These are phyloP conservation scores for Pulveroboletus sp. DNA, from an alignment of 1,284 basidiomycete species.

Conservation along the genomic window DNA sequence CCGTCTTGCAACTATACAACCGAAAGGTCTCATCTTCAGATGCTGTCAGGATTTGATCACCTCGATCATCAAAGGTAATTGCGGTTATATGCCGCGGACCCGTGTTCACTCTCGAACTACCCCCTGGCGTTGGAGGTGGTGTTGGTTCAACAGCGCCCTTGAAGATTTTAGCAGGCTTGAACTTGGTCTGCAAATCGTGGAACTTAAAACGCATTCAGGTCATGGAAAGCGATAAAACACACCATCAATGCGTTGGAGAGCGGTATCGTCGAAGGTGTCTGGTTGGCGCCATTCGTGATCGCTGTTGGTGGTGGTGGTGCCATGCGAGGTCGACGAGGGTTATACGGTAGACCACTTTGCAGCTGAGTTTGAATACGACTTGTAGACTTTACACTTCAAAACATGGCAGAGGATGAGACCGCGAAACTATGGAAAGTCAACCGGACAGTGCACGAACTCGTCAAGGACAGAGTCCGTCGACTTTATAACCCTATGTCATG, in stretches of 20 bases:
- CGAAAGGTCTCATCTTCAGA: slow-evolving; percentile 94
- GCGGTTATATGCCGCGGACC: slow-evolving; percentile 79
- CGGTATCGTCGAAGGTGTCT: slow-evolving; percentile 37
- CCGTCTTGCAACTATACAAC: slow-evolving; percentile 84
- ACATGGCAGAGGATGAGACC: slow-evolving; percentile 73
- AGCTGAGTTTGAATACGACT: slow-evolving; percentile 38
- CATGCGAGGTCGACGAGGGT: slow-evolving; percentile 19
- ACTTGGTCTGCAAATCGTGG: slow-evolving; percentile 50
- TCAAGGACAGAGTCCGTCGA: slow-evolving; percentile 80
- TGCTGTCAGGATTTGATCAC: slow-evolving; percentile 84
- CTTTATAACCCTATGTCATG: slow-evolving; percentile 4
- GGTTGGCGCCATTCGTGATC: slow-evolving; percentile 39
- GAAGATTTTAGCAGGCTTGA: slow-evolving; percentile 91
- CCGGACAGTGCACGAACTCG: slow-evolving; percentile 95
- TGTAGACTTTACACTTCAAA: slow-evolving; percentile 27
- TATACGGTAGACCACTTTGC: neutral
- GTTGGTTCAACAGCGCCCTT: slow-evolving; percentile 70
- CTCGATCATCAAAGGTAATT: slow-evolving; percentile 88
- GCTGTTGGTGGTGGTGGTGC: slow-evolving; percentile 34
- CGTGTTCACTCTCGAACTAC: slow-evolving; percentile 42
- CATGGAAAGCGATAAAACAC: slow-evolving; percentile 8
- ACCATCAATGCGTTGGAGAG: slow-evolving; percentile 52
- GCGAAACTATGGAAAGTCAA: slow-evolving; percentile 95
- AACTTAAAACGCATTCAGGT: neutral
- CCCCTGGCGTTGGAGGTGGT: slow-evolving; percentile 51